Evolutionary conservation across 805 yeast species (phyloP), one percentile per base, ranked within the genome.

Genomic region (Candida incommunis): DNA sequence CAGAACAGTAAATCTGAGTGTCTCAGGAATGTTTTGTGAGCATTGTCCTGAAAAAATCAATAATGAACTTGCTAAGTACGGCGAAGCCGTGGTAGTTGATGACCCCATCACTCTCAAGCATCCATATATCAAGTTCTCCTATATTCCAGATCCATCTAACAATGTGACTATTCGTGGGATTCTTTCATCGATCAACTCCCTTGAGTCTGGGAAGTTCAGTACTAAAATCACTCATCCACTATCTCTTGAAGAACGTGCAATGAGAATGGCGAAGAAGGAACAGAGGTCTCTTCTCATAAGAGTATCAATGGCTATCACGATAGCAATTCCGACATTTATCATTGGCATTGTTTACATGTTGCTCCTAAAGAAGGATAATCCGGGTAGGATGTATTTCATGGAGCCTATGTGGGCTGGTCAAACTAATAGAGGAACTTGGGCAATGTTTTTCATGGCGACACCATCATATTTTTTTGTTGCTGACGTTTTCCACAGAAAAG

Each of bases 381-480:
- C 46, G 3, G 68, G 75, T 46, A 61, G 75, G 22, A 55, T 51
- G 48, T 80, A 82, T 79, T 62, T 77, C 2, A 76, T 75, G 56
- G 69, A 67, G 46, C 81, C 85, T 0, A 54, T 77, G 21, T 76
- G 82, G 82, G 66, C 57, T 1, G 85, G 84, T 0, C 71, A 73
- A 50, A 80, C 72, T 1, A 64, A 79, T 1, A 58, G 85, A 41
- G 74, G 69, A 46, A 70, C 74, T n/a, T 80, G 87, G 85, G 69
- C 78, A 4, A 60, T 82, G 45, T 69, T 82, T 46, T 59, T 78
- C 40, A 60, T 81, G 45, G 70, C 87, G 41, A 78, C 90, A 0
- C 86, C 87, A 0, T 80, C 80, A 1, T 82, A 80, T 54, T 78
- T 82, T 55, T 78, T 76, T 58, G 80, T 83, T 0, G 88, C 83